Base-by-base conservation (phyloP, 805 yeast species). In the Brettanomyces nanus region DNA sequence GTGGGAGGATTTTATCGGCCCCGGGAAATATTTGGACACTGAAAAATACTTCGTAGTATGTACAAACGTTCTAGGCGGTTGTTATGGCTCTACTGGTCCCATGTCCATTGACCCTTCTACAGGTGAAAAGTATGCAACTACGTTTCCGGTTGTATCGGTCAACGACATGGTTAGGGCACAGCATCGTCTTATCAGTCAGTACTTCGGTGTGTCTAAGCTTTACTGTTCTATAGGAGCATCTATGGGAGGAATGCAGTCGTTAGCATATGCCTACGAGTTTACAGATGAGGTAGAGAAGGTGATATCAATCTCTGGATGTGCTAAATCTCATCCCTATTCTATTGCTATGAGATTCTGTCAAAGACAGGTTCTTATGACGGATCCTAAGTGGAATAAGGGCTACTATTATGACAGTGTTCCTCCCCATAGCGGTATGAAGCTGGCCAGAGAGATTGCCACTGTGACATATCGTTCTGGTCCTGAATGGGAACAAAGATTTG, bases 201-300 rank as follows among this genome's bases (percentile, higher is more conserved):
- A 71, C 33, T 75, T 87, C 41, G 78, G 79, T 1, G 80, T 82
- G 22, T 34, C 49, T 1, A 80, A 75, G 54, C 61, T 89, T 19
- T 74, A 76, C 57, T 95, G 95, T 2, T 73, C 85, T 2, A 76
- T 89, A 6, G 97, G 97, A 5, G 80, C 95, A 3, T 85, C 95
- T 0, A 85, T 89, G 94, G 97, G 97, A n/a, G 97, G 96, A n/a
- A 86, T 89, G 96, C 96, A 87, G 62, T 79, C 90, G 6, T 68
- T 89, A 39, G 95, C 96, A 0, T 85, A 77, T 58, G 95, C 86
- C 1, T 71, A 76, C 54, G 95, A 83, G 52, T 89, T 83, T 51
- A 83, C 94, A 1, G 79, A 80, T 34, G 73, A 69, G 39, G 95
- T 87, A 3, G 72, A 70, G 5, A 77, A 80, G 38, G 69, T 89